A percentile compares a stretch with the other conserved stretches of the same genome.
Evolutionary conservation across 1,284 basidiomycete genomes (phyloP).

Genomic region (Ustilago trichophora): DNA sequence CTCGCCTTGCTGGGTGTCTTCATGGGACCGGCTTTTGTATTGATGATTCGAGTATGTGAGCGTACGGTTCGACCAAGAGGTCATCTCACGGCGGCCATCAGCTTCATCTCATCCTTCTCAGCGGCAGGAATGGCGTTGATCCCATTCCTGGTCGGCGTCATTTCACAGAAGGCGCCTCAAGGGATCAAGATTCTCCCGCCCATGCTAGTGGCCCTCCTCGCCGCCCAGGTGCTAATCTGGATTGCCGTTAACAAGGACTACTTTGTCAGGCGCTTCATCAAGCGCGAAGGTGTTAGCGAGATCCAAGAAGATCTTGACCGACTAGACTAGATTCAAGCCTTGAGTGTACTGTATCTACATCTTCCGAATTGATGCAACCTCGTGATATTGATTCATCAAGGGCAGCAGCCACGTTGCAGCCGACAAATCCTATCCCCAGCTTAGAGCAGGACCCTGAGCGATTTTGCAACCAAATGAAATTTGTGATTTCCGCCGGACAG

Average conservation of each 20-base stretch:
- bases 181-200: conserved; percentile 48
- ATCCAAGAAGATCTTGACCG: conserved; percentile 14
- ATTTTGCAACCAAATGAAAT: too few relatives aligned
- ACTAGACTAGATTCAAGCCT: conserved; percentile 19
- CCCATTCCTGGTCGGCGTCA: conserved; percentile 46
- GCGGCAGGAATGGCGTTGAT: conserved; percentile 47
- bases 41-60: conserved; percentile 34
- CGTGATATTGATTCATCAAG: too few relatives aligned
- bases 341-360: too few relatives aligned
- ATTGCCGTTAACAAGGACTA: conserved; percentile 8
- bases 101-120: conserved; percentile 40
- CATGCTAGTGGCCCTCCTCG: conserved; percentile 40
- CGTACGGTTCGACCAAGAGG: conserved; percentile 38
- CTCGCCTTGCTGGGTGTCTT: conserved; percentile 46
- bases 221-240: conserved; percentile 37
- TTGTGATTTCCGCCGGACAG: too few relatives aligned
- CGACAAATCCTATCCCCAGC: too few relatives aligned
- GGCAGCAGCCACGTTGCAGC: too few relatives aligned
- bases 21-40: conserved; percentile 49
- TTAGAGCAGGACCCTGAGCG: too few relatives aligned
- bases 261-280: conserved; percentile 14
- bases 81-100: conserved; percentile 45
- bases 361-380: too few relatives aligned
- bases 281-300: neutral
- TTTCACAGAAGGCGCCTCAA: conserved; percentile 29